Evolutionary conservation across 202 grass and related monocot species (phyloP).

Genomic region (Tripidium arundinaceum): DNA sequence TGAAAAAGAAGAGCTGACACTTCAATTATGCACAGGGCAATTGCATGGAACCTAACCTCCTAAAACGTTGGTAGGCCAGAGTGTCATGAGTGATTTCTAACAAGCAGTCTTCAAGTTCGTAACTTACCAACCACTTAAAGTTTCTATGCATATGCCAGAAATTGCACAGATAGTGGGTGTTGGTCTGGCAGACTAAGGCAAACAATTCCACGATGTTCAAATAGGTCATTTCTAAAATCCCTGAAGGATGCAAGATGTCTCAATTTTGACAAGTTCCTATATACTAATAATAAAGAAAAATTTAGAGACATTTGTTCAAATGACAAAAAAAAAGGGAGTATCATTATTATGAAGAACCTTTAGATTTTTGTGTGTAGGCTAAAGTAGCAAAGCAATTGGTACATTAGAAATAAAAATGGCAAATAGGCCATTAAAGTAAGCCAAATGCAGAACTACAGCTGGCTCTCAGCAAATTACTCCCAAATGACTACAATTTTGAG

Average conservation of each 20-base stretch:
- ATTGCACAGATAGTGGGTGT: neutral
- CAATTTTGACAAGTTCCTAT: neutral
- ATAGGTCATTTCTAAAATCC: constrained; percentile 10
- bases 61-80: constrained; percentile 4
- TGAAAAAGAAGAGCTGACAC: constrained; percentile 4
- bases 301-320: constrained; percentile 19
- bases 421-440: constrained; percentile 1
- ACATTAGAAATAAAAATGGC: neutral
- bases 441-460: neutral
- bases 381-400: constrained; percentile 14
- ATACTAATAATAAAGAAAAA: neutral
- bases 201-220: constrained; percentile 1
- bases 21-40: constrained; percentile 14
- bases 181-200: neutral
- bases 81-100: neutral
- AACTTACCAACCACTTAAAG: neutral
- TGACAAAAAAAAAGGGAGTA: neutral
- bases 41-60: neutral
- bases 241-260: neutral
- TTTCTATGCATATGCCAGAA: neutral
- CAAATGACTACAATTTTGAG: constrained; percentile 14
- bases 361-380: neutral
- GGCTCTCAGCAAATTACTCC: neutral
- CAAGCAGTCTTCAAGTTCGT: neutral
- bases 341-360: neutral